phyloP scores from a whole-genome alignment of 768 basidiomycete genomes.

The Pulveroboletus frians region DNA sequence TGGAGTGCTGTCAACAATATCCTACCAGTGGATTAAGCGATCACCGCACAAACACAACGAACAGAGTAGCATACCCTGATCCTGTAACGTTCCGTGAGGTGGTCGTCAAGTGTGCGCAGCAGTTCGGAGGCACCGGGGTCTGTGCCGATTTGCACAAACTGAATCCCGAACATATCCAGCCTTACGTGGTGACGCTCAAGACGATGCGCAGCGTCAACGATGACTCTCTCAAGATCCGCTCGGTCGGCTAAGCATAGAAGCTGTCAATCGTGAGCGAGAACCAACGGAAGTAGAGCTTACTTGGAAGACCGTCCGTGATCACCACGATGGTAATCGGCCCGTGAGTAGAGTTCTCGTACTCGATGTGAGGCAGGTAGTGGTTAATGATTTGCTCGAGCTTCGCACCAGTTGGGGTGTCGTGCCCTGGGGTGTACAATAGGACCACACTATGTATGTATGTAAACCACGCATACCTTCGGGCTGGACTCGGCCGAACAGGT shows the following conservation, averaged over 20 bases:
- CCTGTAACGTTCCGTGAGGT: conserved; percentile 28
- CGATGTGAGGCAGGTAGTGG: conserved; percentile 33
- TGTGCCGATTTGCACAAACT: conserved; percentile 45
- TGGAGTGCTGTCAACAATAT: conserved; percentile 46
- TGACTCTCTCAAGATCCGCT: conserved; percentile 22
- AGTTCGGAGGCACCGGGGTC: conserved; percentile 35
- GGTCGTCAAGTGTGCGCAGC: conserved; percentile 38
- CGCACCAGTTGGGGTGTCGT: conserved; percentile 37
- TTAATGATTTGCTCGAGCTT: conserved; percentile 35
- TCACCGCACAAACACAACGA: not conserved
- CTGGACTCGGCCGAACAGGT: conserved; percentile 22
- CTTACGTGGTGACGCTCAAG: conserved; percentile 35
- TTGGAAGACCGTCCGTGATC: conserved; percentile 39
- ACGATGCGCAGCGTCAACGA: conserved; percentile 35
- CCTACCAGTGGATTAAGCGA: conserved; percentile 22
- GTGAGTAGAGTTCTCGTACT: conserved; percentile 22
- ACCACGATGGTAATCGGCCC: conserved; percentile 35
- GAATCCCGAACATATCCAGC: conserved; percentile 39
- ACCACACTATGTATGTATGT: not conserved
- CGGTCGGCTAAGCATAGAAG: conserved; percentile 24
- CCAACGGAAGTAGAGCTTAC: conserved; percentile 19
- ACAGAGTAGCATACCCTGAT: conserved; percentile 23
- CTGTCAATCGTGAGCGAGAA: not conserved
- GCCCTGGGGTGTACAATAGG: conserved; percentile 9
- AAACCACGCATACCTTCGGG: conserved; percentile 19